These are phyloP conservation scores for Colletotrichum sp. DNA, from an alignment of 2,329 filamentous ascomycete genomes.

Conservation along the genomic window DNA sequence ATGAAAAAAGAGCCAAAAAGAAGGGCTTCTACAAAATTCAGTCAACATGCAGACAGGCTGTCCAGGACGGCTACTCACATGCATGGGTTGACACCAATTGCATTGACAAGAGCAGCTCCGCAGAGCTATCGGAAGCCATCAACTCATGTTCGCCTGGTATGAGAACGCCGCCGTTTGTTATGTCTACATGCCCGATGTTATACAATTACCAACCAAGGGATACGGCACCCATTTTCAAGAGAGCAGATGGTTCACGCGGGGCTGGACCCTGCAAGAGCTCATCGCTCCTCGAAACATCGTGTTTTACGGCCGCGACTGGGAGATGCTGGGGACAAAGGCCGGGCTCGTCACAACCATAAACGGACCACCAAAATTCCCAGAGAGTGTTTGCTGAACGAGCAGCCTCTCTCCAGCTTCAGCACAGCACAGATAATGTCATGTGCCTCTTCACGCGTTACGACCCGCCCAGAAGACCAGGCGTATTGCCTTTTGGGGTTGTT, in stretches of 20 bases:
- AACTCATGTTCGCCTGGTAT: constrained; percentile 24
- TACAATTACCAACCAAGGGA: neutral
- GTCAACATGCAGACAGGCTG: neutral
- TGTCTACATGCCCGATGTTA: constrained; percentile 23
- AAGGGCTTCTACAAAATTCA: neutral
- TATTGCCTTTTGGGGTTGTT: constrained; percentile 41
- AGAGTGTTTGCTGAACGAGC: neutral
- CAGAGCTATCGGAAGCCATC: constrained; percentile 6
- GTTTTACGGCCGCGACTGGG: constrained; percentile 18
- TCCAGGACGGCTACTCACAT: neutral
- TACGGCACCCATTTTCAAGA: neutral
- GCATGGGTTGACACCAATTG: neutral
- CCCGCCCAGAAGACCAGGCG: constrained; percentile 33
- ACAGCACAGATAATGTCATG: constrained; percentile 38
- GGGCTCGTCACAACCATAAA: neutral
- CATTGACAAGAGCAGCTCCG: constrained; percentile 9
- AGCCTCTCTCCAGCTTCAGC: neutral
- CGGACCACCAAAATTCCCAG: neutral
- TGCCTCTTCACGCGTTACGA: constrained; percentile 35
- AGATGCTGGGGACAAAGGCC: neutral
- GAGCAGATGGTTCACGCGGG: constrained; percentile 19
- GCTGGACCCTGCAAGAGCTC: constrained; percentile 23
- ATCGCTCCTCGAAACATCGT: neutral
- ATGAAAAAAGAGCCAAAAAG: rapidly evolving
- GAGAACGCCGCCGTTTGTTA: constrained; percentile 22